phyloP scores from a whole-genome alignment of 495 filamentous ascomycete species.

The Rhizodiscina lignyota region DNA sequence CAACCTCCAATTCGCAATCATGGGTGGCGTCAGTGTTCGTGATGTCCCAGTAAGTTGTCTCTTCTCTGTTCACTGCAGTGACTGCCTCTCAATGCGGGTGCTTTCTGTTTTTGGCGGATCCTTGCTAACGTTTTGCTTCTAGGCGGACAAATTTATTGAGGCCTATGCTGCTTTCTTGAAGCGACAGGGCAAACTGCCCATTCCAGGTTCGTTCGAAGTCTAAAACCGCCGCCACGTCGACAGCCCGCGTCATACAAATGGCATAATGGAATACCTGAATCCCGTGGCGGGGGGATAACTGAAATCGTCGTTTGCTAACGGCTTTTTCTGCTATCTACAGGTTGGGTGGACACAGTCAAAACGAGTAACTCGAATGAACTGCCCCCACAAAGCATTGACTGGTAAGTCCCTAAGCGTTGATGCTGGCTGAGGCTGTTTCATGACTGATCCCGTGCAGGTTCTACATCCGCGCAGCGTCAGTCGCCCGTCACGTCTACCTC shows the following conservation, averaged over 20 bases:
- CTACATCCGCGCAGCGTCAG: constrained; percentile 91
- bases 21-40: constrained; percentile 76
- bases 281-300: constrained; percentile 25
- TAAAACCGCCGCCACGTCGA: not conserved
- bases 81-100: constrained; percentile 30
- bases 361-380: constrained; percentile 90
- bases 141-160: constrained; percentile 89
- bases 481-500: constrained; percentile 97
- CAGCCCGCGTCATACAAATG: too few species aligned
- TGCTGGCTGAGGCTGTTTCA: not conserved
- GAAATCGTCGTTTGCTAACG: constrained; percentile 16
- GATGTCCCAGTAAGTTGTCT: constrained; percentile 67
- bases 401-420: constrained; percentile 30
- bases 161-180: constrained; percentile 94
- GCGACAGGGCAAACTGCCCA: constrained; percentile 95
- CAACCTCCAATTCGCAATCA: constrained; percentile 59
- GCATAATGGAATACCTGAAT: constrained; percentile 9
- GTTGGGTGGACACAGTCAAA: constrained; percentile 99
- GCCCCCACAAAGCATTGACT: constrained; percentile 90
- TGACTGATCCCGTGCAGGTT: constrained; percentile 35
- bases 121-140: constrained; percentile 14
- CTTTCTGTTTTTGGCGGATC: constrained; percentile 31
- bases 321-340: constrained; percentile 26
- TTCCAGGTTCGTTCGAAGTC: constrained; percentile 47
- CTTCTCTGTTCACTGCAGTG: constrained; percentile 6